Base-by-base conservation (phyloP, 1,284 basidiomycete species). In the Trametes hirsuta region DNA sequence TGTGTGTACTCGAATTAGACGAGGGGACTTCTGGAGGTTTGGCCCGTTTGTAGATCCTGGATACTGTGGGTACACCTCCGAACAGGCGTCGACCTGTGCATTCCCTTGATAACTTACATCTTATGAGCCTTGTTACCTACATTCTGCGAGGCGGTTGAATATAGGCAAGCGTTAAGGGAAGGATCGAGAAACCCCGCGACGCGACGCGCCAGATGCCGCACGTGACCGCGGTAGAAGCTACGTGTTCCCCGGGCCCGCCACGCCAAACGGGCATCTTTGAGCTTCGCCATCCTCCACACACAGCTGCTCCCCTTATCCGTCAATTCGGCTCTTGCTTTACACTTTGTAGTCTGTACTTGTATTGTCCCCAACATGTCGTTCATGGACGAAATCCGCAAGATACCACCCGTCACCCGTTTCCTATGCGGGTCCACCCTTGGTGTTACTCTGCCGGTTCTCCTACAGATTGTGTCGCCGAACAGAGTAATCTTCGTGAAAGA, bases 351-450 rank as follows among this genome's bases (percentile, higher is more conserved):
- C 47, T 55, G 51, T 55, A 59, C 47, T 51, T 39, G 25, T 40
- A 47, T 18, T 36, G 12, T 21, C 10, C 21, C 6, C 37, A 58
- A 41, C 14, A 73, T 72, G 72, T 69, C 72, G 8, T 69, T 78
- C 61, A 68, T 72, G 69, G 72, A 75, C 47, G 91, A 93, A 77
- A 74, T 94, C 53, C 81, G 79, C 66, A 93, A 94, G 77, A 92
- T 96, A 2, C 94, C 94, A 0, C 90, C 92, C 47, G 90, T 96
- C 21, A 95, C 94, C 2, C 84, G 93, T 35, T 85, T 87, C 61
- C 72, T 94, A 21, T 81, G 87, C 52, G 78, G 76, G 10, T 87
- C 90, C 1, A 84, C 86, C 2, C 70, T 89, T 1, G 83, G 75
- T 0, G 76, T 94, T 40, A 85, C 93, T 0, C 36, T 89, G 0